phyloP scores from a whole-genome alignment of 805 yeast species.

The Ogataea haglerorum region DNA sequence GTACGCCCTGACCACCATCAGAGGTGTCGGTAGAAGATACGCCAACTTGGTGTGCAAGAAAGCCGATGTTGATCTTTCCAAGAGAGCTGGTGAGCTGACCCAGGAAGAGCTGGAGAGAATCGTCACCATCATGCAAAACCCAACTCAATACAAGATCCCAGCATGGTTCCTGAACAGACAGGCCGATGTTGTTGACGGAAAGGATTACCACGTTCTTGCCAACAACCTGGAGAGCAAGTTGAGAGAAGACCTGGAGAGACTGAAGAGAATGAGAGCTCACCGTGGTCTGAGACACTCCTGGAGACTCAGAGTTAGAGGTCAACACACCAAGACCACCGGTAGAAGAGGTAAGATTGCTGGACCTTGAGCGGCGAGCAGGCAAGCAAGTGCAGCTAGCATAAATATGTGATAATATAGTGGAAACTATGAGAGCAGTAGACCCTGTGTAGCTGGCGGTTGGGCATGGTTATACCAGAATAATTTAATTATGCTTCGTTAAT shows the following conservation, averaged over 20 bases:
- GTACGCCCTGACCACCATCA: conserved; percentile 99
- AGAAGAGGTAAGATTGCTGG: conserved; percentile 73
- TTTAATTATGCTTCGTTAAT: neutral
- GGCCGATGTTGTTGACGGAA: conserved; percentile 97
- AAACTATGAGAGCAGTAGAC: neutral
- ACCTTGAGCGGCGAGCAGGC: conserved; percentile 22
- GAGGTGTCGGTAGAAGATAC: conserved; percentile 99
- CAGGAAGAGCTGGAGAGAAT: conserved; percentile 99
- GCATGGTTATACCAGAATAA: neutral
- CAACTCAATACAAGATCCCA: conserved; percentile 98
- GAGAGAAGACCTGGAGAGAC: conserved; percentile 99
- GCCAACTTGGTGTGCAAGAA: conserved; percentile 99
- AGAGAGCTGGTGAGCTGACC: conserved; percentile 99
- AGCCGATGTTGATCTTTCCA: conserved; percentile 97
- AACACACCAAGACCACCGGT: conserved; percentile 99
- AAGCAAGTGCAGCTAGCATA: conserved; percentile 2
- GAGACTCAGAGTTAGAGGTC: conserved; percentile 99
- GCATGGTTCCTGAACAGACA: conserved; percentile 99
- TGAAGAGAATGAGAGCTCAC: conserved; percentile 99
- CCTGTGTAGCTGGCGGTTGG: neutral
- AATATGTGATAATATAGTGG: conserved; percentile 1
- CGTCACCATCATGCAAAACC: conserved; percentile 99
- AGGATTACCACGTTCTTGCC: conserved; percentile 98
- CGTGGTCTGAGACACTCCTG: conserved; percentile 99
- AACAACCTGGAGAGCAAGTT: conserved; percentile 98